Evolutionary conservation across 768 basidiomycete genomes (phyloP).

Genomic region (Leccinellum rugosiceps): DNA sequence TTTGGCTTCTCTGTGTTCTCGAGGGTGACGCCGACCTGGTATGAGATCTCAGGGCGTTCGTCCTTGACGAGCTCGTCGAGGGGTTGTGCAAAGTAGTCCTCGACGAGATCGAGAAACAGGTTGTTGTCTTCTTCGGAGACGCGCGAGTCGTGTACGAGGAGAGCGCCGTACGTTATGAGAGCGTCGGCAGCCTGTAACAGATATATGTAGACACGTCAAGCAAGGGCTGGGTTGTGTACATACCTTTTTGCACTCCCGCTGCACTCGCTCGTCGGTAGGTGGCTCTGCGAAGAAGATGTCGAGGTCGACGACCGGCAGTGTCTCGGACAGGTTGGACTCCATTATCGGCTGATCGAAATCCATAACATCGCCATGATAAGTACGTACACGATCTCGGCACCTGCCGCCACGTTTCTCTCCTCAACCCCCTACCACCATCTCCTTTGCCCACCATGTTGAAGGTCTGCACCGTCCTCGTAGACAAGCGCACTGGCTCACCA

Average conservation of each 20-base stretch:
- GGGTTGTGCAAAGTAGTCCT: conserved; percentile 89
- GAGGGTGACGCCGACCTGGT: conserved; percentile 93
- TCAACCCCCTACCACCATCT: conserved; percentile 14
- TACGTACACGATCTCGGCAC: conserved; percentile 21
- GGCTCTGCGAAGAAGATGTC: conserved; percentile 60
- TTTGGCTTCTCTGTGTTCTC: conserved; percentile 94
- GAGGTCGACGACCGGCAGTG: conserved; percentile 74
- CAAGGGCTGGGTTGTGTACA: not conserved
- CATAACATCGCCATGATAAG: not conserved
- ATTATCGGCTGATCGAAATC: conserved; percentile 16
- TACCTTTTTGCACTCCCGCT: conserved; percentile 67
- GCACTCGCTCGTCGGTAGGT: conserved; percentile 43
- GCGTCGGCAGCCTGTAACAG: conserved; percentile 70
- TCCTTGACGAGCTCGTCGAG: conserved; percentile 62
- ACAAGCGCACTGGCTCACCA: conserved; percentile 5
- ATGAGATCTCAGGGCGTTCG: conserved; percentile 80
- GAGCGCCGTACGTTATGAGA: conserved; percentile 79
- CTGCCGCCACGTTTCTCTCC: conserved; percentile 27
- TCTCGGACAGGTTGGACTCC: conserved; percentile 39
- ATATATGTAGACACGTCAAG: not conserved
- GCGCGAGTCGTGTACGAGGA: conserved; percentile 81
- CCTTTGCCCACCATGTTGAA: conserved; percentile 38
- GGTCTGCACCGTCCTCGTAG: conserved; percentile 23
- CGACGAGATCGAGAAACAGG: conserved; percentile 82
- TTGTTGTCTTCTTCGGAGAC: conserved; percentile 81